phyloP scores from a whole-genome alignment of 2,329 filamentous ascomycete species.

The Cytospora piceae region DNA sequence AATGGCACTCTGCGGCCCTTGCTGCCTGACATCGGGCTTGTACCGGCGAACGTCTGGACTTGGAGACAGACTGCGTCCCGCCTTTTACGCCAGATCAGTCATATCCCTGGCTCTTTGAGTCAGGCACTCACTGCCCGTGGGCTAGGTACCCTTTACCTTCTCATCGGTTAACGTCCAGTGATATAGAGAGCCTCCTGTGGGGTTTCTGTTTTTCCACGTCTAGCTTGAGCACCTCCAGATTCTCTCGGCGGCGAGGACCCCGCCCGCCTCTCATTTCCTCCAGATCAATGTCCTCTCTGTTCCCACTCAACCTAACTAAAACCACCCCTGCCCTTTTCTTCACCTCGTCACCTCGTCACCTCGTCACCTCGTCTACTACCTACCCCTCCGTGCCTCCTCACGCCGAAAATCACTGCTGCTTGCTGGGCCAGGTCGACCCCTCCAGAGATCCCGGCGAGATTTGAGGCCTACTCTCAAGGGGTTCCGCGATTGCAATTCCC shows the following conservation, averaged over 20 bases:
- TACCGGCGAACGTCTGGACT: slow-evolving; percentile 7
- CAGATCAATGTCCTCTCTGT: not conserved
- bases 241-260: not conserved
- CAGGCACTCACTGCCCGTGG: not conserved
- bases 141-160: not conserved
- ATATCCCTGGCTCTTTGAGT: not conserved
- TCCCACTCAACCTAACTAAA: not conserved
- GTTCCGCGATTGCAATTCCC: not conserved
- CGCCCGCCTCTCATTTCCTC: not conserved
- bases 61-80: not conserved
- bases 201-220: not conserved
- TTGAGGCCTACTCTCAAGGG: not conserved
- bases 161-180: not conserved
- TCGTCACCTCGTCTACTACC: slow-evolving; percentile 3
- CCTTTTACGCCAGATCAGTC: not conserved
- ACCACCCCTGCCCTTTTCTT: slow-evolving; percentile 13
- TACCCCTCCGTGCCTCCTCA: slow-evolving; percentile 2
- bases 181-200: not conserved
- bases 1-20: slow-evolving; percentile 17
- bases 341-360: not conserved
- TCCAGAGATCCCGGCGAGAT: slow-evolving; percentile 8
- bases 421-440: not conserved
- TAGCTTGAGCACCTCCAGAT: not conserved
- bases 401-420: slow-evolving; percentile 8
- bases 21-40: slow-evolving; percentile 2